Conservation (phyloP, 352 stramenopile genomes). For the Blastocystis sp. region DNA sequence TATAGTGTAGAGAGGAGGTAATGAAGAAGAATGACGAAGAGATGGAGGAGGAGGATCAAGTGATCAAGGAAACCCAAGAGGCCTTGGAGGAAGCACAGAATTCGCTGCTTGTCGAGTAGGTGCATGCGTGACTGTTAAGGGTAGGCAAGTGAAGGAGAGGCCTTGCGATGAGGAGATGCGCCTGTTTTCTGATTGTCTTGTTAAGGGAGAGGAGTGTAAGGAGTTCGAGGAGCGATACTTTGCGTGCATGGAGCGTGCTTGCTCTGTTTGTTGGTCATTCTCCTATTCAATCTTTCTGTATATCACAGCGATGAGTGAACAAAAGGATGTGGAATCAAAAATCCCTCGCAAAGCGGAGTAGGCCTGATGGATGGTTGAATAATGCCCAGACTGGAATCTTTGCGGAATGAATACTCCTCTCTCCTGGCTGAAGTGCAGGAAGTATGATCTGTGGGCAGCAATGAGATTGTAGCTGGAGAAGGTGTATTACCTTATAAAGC, state of each 20-base stretch:
- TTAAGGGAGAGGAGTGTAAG: constrained; percentile 6
- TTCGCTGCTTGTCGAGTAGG: neutral
- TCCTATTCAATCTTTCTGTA: neutral
- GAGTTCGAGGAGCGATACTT: constrained; percentile 52
- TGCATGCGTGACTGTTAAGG: neutral
- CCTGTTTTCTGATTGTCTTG: constrained; percentile 52
- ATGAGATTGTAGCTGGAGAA: constrained; percentile 22
- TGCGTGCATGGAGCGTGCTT: constrained; percentile 32
- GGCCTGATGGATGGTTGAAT: neutral
- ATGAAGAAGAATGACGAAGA: constrained; percentile 40
- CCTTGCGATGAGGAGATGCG: constrained; percentile 45
- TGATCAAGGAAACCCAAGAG: neutral
- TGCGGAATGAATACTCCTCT: constrained; percentile 29
- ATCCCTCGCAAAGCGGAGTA: neutral
- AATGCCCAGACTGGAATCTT: constrained; percentile 37
- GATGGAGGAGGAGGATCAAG: neutral
- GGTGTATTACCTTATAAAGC: constrained; percentile 24
- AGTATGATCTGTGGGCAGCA: neutral
- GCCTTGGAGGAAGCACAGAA: neutral
- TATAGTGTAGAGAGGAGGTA: constrained; percentile 11
- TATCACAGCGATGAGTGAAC: neutral
- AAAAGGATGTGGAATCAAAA: neutral
- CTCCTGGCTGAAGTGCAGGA: constrained; percentile 41
- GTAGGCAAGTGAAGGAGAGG: constrained; percentile 30
- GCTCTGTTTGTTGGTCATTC: neutral